These are phyloP conservation scores for Boletus huronensis DNA, from an alignment of 768 basidiomycete species.

Conservation along the genomic window DNA sequence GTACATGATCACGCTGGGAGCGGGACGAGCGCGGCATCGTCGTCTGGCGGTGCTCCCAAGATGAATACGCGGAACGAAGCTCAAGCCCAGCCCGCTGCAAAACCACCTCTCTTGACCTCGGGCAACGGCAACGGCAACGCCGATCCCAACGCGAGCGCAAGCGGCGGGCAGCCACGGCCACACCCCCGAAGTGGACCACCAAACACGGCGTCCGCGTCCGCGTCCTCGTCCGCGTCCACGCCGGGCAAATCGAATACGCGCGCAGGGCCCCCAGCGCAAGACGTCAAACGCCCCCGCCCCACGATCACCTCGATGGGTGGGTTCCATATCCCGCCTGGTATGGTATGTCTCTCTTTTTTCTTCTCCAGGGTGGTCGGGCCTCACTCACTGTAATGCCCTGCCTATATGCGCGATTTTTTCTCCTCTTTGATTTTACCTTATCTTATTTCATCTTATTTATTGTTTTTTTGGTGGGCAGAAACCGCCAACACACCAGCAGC, in stretches of 20 bases:
- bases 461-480: slow-evolving; percentile 7
- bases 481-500: slow-evolving; percentile 2
- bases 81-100: background rate
- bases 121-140: background rate
- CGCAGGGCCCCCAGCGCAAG: background rate
- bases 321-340: slow-evolving; percentile 46
- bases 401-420: slow-evolving; percentile 3
- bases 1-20: slow-evolving; percentile 2
- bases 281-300: background rate
- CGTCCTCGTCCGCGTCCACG: no score
- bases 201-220: background rate
- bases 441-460: background rate
- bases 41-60: background rate
- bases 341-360: slow-evolving; percentile 32
- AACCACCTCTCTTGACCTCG: background rate
- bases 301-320: slow-evolving; percentile 39
- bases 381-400: background rate
- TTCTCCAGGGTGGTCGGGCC: background rate
- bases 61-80: background rate
- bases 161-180: background rate
- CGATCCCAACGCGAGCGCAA: background rate
- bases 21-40: background rate
- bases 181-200: background rate
- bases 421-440: background rate
- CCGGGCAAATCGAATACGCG: slow-evolving; percentile 1